These are phyloP conservation scores for Metschnikowia baotianmanensis DNA, from an alignment of 805 yeast genomes.

Conservation along the genomic window DNA sequence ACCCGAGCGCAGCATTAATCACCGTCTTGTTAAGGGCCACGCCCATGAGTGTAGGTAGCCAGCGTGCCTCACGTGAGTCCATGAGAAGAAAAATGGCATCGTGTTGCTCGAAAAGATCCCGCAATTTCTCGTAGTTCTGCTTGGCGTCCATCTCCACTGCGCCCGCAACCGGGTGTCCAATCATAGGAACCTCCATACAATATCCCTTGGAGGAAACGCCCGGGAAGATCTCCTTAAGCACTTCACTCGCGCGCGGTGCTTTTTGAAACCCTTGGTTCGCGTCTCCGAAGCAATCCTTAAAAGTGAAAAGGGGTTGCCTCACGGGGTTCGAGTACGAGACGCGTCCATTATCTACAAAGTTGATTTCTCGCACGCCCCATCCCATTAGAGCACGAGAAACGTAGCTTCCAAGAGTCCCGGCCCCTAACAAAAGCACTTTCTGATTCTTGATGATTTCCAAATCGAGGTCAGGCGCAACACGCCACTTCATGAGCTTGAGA, in stretches of 20 bases:
- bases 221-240: conserved; percentile 75
- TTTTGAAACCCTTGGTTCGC: conserved; percentile 63
- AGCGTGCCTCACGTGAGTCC: conserved; percentile 94
- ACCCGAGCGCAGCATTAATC: conserved; percentile 91
- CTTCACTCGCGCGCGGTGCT: conserved; percentile 73
- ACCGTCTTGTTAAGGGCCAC: conserved; percentile 67
- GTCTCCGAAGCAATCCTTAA: conserved; percentile 74
- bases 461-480: conserved; percentile 80
- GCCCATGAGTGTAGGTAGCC: conserved; percentile 93
- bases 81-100: conserved; percentile 79
- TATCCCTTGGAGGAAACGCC: conserved; percentile 64
- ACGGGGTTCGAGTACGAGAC: conserved; percentile 95
- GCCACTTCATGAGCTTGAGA: conserved; percentile 93
- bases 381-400: conserved; percentile 83
- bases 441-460: conserved; percentile 59
- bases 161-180: conserved; percentile 79
- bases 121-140: conserved; percentile 51
- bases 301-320: conserved; percentile 82
- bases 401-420: conserved; percentile 95
- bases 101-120: conserved; percentile 55
- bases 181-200: conserved; percentile 85
- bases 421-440: conserved; percentile 79
- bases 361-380: conserved; percentile 88
- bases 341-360: conserved; percentile 85
- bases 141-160: conserved; percentile 42